Conservation (phyloP, 495 filamentous ascomycete species). For the Aspergillus nanangensis region DNA sequence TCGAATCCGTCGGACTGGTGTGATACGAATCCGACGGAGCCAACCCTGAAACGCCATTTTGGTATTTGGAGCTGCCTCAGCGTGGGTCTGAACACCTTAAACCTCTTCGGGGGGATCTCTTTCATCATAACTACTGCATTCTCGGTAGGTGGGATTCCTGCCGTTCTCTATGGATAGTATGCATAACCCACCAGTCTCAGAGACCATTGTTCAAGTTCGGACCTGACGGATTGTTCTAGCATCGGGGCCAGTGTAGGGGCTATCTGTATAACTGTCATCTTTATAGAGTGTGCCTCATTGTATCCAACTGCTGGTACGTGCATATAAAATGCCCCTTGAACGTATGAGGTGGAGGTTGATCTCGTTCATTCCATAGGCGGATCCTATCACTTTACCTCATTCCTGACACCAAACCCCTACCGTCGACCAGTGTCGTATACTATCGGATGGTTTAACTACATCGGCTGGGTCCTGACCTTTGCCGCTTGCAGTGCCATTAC, state of each 20-base stretch:
- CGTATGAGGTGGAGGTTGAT: too few species aligned
- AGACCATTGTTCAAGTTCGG: background rate
- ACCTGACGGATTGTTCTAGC: background rate
- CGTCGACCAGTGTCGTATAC: conserved; percentile 1
- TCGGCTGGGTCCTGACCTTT: conserved; percentile 5
- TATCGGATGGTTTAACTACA: conserved; percentile 6
- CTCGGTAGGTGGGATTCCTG: conserved; percentile 1
- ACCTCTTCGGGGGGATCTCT: conserved; percentile 5
- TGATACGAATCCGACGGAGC: too few species aligned
- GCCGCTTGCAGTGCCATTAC: conserved; percentile 1
- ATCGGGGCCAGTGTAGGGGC: background rate
- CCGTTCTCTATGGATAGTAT: conserved; percentile 3
- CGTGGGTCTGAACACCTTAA: background rate
- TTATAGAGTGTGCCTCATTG: background rate
- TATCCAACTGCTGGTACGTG: conserved; percentile 5
- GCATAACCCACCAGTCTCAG: background rate
- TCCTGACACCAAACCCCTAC: background rate
- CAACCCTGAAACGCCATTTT: too few species aligned
- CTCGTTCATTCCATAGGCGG: too few species aligned
- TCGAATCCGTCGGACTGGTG: too few species aligned
- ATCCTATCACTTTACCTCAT: conserved; percentile 3
- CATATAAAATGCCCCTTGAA: background rate
- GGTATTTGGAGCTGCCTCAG: conserved; percentile 7
- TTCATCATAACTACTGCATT: conserved; percentile 1
- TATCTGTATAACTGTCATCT: background rate